Evolutionary conservation across 2,329 filamentous ascomycete species (phyloP).

Genomic region (Plectosphaerella sp.): DNA sequence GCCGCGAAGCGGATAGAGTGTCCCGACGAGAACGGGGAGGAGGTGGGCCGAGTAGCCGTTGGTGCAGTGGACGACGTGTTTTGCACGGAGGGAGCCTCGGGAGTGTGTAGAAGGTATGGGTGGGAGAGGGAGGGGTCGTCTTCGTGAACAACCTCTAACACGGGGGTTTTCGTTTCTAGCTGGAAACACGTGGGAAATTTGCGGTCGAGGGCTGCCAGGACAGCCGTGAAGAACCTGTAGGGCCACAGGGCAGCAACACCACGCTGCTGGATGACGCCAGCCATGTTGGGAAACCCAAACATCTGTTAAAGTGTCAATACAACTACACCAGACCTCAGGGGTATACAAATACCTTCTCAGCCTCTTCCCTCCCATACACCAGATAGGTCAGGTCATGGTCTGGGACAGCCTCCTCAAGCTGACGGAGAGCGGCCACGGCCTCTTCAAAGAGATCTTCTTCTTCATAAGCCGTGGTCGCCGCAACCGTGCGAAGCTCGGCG

Average conservation of each 20-base stretch:
- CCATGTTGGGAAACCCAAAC: background rate
- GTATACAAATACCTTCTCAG: background rate
- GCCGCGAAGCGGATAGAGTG: background rate
- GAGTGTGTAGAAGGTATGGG: background rate
- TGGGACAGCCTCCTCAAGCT: background rate
- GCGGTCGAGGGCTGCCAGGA: slow-evolving; percentile 19
- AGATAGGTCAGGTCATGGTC: background rate
- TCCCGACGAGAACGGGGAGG: background rate
- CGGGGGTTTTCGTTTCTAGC: background rate
- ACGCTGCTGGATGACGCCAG: background rate
- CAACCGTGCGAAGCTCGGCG: background rate
- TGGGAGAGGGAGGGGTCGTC: background rate
- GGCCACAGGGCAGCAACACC: background rate
- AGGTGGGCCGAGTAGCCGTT: slow-evolving; percentile 1
- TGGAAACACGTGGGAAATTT: background rate
- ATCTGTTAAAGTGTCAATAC: background rate
- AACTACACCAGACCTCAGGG: background rate
- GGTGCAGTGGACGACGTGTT: background rate
- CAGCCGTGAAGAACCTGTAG: slow-evolving; percentile 15
- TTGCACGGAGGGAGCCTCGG: background rate
- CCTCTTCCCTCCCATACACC: background rate
- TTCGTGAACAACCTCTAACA: background rate
- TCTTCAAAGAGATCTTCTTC: background rate
- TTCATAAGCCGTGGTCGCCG: background rate
- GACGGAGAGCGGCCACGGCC: background rate